Conservation (phyloP, 805 yeast genomes). For the Myxozyma neotropica region DNA sequence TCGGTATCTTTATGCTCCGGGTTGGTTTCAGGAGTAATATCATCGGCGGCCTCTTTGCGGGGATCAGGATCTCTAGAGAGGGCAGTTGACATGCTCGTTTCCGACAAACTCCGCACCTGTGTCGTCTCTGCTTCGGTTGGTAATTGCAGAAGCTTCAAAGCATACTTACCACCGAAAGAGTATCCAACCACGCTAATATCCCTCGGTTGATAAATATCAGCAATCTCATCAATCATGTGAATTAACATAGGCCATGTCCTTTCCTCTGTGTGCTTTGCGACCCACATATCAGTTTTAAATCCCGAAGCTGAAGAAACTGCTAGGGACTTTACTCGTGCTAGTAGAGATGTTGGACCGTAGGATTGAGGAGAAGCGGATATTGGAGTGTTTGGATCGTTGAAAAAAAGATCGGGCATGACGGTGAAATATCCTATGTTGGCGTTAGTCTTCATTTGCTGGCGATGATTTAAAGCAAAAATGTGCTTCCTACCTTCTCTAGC, state of each 20-base stretch:
- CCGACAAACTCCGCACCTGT: too few relatives aligned
- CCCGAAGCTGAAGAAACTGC: conserved; percentile 40
- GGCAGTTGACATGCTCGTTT: too few relatives aligned
- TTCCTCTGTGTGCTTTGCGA: conserved; percentile 42
- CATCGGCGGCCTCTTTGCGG: background rate
- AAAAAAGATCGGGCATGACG: conserved; percentile 42
- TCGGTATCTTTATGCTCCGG: background rate
- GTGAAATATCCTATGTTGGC: conserved; percentile 37
- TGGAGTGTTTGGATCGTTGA: conserved; percentile 38
- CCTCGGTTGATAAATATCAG: conserved; percentile 38
- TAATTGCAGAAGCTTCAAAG: conserved; percentile 38
- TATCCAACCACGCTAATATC: conserved; percentile 41
- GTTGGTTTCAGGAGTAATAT: background rate
- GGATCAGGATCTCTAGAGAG: background rate
- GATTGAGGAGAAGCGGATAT: conserved; percentile 1
- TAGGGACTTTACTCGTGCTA: conserved; percentile 35
- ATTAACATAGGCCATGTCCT: conserved; percentile 38
- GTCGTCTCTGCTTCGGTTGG: background rate
- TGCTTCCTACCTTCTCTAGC: conserved; percentile 29
- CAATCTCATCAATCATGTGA: conserved; percentile 38
- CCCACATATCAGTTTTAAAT: conserved; percentile 44
- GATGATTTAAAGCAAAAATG: background rate
- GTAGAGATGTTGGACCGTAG: conserved; percentile 10
- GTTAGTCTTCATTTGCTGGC: background rate
- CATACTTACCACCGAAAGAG: conserved; percentile 43